Evolutionary conservation across 2,329 filamentous ascomycete genomes (phyloP).

Genomic region (Calonectria hawksworthii): DNA sequence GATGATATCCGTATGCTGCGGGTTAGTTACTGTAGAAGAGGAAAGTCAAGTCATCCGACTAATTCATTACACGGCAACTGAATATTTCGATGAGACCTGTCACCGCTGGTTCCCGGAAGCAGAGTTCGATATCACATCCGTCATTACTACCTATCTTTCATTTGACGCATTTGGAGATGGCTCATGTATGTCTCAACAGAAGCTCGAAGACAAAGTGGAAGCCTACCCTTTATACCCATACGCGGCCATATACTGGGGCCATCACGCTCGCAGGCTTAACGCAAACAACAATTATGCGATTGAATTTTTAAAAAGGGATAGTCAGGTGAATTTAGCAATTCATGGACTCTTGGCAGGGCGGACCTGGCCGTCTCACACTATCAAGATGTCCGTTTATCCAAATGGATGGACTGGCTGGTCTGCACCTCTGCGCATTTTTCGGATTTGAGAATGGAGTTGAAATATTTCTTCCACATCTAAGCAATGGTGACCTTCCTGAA

Average conservation of each 20-base stretch:
- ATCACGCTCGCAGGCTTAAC: slow-evolving; percentile 44
- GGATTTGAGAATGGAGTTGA: slow-evolving; percentile 13
- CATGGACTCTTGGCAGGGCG: slow-evolving; percentile 35
- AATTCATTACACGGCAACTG: neutral
- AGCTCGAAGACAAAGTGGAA: slow-evolving; percentile 35
- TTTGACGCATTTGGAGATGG: slow-evolving; percentile 43
- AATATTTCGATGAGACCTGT: neutral
- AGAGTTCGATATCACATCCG: slow-evolving; percentile 43
- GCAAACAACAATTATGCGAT: slow-evolving; percentile 21
- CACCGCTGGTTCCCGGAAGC: slow-evolving; percentile 25
- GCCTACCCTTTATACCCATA: slow-evolving; percentile 49
- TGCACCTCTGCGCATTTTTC: slow-evolving; percentile 45
- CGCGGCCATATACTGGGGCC: slow-evolving; percentile 50
- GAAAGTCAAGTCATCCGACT: neutral
- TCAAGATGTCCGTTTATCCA: slow-evolving; percentile 3
- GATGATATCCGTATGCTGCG: neutral
- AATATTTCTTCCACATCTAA: neutral
- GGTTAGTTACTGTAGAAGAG: neutral
- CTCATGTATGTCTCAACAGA: neutral
- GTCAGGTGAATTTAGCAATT: slow-evolving; percentile 29
- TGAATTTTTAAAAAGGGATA: slow-evolving; percentile 32
- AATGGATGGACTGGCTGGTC: slow-evolving; percentile 32
- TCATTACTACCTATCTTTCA: slow-evolving; percentile 54
- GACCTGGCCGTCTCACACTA: slow-evolving; percentile 12
- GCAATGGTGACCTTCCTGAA: neutral